Base-by-base conservation (phyloP, 768 basidiomycete genomes). In the Boletus edulis region DNA sequence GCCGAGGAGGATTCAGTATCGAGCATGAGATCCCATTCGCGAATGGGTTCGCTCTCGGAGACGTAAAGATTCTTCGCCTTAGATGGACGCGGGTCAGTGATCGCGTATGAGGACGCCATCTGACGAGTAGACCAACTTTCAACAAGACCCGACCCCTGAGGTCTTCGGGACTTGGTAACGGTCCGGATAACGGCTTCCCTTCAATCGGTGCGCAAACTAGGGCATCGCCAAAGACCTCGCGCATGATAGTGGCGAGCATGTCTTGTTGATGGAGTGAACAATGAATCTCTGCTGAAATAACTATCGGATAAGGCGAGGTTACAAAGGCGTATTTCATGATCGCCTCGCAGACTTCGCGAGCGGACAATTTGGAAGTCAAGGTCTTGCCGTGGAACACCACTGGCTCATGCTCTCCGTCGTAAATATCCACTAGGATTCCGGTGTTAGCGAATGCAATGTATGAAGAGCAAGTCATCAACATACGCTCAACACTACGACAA, bases 271-370 rank as follows among this genome's bases (percentile, higher is more conserved):
- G 71, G 15, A 92, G 54, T 0, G 81, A 76, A 68, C 93, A 96
- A 65, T 96, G 94, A 1, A 95, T 81, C 73, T 98, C 95, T 13
- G 94, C 91, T 3, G 93, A 95, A 51, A 98, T 88, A 64, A 98
- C 84, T 66, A 98, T 76, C 1, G 95, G 95, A 64, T 94, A 97
- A 0, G 91, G 91, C 1, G 92, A 95, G 1, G 89, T 81, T 40
- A 89, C 83, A 65, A 98, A 98, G 0, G 88, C 94, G 66, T 98
- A 98, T 72, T 89, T 90, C 20, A 78, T 76, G 65, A 98, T 89
- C 1, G 94, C 94, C 40, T 81, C 74, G 66, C 92, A 91, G 44
- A 93, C 82, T 48, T 91, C 90, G 6, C 91, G 83, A 3, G 90
- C 78, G 0, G 91, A 74, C 4, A 97, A 85, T 60, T 90, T 91